phyloP scores from a whole-genome alignment of 306 rosid species.

The Cucumis cinereus region DNA sequence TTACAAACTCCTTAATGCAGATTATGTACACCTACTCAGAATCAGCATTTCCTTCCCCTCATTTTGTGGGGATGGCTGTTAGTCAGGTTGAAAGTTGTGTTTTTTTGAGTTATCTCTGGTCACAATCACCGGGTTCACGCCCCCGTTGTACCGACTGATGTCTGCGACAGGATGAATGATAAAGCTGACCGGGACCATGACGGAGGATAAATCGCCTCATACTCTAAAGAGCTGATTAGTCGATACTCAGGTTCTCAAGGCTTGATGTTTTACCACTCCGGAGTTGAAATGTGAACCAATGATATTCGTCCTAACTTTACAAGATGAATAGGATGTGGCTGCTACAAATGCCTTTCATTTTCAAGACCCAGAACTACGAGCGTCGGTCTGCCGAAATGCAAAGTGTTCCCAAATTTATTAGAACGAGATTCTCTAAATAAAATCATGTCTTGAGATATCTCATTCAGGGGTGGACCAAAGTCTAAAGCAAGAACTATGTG shows the following conservation, averaged over 20 bases:
- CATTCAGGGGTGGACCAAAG: background rate
- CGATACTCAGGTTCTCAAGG: background rate
- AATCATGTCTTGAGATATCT: background rate
- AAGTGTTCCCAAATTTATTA: background rate
- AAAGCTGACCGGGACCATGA: background rate
- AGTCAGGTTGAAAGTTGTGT: background rate
- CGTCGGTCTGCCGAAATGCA: background rate
- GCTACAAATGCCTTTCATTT: constrained; percentile 4
- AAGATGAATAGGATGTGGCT: background rate
- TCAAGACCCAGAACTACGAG: constrained; percentile 2
- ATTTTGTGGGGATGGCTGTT: background rate
- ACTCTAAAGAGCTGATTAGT: background rate
- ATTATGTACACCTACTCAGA: constrained; percentile 1
- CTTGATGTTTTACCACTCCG: background rate
- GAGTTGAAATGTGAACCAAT: background rate
- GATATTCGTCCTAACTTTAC: background rate
- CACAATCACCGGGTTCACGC: background rate
- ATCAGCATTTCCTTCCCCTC: constrained; percentile 9
- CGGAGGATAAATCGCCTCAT: background rate
- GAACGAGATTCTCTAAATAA: background rate
- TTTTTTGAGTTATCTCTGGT: background rate
- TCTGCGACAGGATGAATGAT: background rate
- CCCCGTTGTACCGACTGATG: background rate
- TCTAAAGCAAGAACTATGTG: background rate
- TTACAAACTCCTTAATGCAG: background rate